Conservation (phyloP, 73 alveolate species). For the Stentor roeselii region DNA sequence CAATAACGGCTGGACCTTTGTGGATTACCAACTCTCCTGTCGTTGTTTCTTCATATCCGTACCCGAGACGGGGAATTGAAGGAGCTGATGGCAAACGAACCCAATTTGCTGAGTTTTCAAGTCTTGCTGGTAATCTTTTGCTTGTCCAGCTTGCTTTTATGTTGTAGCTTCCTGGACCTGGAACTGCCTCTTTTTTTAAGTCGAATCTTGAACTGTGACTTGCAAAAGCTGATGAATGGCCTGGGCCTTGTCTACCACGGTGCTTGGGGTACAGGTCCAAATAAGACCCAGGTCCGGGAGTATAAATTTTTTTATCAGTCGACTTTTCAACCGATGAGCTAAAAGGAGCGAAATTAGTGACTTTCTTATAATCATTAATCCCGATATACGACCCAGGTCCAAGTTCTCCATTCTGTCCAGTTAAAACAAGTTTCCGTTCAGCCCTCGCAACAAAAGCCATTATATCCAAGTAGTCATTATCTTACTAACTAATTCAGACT, state of each 20-base stretch:
- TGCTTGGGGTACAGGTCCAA: background rate
- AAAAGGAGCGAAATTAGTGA: conserved; percentile 18
- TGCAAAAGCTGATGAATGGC: background rate
- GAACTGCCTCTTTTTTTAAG: background rate
- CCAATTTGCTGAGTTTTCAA: conserved; percentile 5
- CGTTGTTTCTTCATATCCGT: conserved; percentile 61
- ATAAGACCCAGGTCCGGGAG: conserved; percentile 57
- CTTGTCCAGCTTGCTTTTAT: background rate
- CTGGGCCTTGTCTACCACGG: background rate
- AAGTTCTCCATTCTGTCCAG: conserved; percentile 1
- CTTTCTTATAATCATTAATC: background rate
- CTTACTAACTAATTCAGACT: background rate
- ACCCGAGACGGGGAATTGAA: conserved; percentile 57
- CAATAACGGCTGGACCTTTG: conserved; percentile 38
- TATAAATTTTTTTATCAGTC: background rate
- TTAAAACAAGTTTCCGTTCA: background rate
- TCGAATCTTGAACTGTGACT: background rate
- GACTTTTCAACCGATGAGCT: conserved; percentile 27
- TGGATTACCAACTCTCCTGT: conserved; percentile 53
- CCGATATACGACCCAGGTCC: conserved; percentile 53
- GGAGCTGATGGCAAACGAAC: conserved; percentile 41
- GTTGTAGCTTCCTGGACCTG: conserved; percentile 49
- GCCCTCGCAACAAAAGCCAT: conserved; percentile 19
- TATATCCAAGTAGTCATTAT: background rate
- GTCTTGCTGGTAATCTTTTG: background rate